These are phyloP conservation scores for Eucalyptus tenuipes DNA, from an alignment of 345 rosid species.

Conservation along the genomic window DNA sequence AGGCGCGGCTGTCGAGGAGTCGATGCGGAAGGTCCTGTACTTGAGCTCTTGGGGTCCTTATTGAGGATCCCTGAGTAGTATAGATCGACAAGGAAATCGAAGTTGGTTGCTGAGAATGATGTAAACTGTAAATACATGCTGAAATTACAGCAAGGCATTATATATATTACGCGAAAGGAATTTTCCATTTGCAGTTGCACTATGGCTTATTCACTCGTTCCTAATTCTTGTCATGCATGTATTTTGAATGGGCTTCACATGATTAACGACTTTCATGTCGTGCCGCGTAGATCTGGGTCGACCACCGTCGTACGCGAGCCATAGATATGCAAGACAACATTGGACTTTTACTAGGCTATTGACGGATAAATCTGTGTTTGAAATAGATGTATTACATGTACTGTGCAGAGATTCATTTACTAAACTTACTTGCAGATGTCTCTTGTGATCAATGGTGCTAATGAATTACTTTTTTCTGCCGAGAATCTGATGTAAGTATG, in stretches of 20 bases:
- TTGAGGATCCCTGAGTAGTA: neutral
- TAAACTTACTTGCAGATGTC: neutral
- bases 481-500: no score
- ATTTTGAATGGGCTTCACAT: no score
- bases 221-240: no score
- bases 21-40: constrained; percentile 38
- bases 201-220: no score
- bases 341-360: no score
- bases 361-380: neutral
- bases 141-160: neutral
- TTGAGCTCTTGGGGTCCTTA: constrained; percentile 48
- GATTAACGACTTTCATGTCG: no score
- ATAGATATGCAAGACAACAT: no score
- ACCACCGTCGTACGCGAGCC: no score
- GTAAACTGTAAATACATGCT: neutral
- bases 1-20: constrained; percentile 23
- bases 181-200: no score
- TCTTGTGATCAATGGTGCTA: neutral
- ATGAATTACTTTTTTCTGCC: no score
- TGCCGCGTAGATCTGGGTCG: no score
- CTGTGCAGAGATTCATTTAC: neutral
- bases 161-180: neutral
- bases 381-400: neutral
- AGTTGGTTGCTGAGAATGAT: neutral
- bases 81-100: neutral